phyloP scores from a whole-genome alignment of 2,329 filamentous ascomycete genomes.

The Ceratocystis huliohia region DNA sequence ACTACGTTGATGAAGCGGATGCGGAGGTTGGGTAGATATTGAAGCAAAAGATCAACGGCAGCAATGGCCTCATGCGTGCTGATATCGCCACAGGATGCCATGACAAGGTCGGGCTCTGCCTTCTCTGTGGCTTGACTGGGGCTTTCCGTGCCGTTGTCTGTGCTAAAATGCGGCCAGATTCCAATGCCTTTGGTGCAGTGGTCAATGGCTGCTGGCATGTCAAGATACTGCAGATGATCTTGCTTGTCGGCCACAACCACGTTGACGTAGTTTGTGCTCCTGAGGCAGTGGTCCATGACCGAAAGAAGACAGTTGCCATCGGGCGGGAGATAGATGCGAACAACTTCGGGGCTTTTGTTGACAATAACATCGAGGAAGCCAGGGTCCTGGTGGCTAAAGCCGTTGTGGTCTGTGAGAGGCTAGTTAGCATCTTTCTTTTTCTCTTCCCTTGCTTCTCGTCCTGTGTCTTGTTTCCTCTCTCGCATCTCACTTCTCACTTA shows the following conservation, averaged over 20 bases:
- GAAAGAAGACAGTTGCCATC: conserved; percentile 68
- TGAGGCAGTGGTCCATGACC: conserved; percentile 63
- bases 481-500: conserved; percentile 3
- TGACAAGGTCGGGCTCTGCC: conserved; percentile 57
- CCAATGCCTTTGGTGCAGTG: conserved; percentile 70
- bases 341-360: conserved; percentile 69
- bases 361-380: conserved; percentile 68
- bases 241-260: conserved; percentile 72
- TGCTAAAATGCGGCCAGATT: conserved; percentile 66
- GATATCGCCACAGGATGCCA: conserved; percentile 65
- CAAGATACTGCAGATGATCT: conserved; percentile 62
- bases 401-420: conserved; percentile 51
- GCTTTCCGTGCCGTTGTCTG: conserved; percentile 43
- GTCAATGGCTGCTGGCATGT: conserved; percentile 56
- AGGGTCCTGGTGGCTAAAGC: conserved; percentile 70
- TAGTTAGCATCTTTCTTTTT: neutral
- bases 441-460: too few relatives aligned
- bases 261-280: conserved; percentile 66
- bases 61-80: conserved; percentile 62
- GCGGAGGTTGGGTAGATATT: conserved; percentile 58
- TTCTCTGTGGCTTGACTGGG: neutral
- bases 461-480: too few relatives aligned
- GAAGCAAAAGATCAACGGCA: conserved; percentile 59
- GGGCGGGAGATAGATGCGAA: conserved; percentile 68
- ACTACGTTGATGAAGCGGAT: conserved; percentile 70